A percentile compares a stretch with the other conserved stretches of the same genome.
Evolutionary conservation across 129 eudicot species (phyloP).

Genomic region (Logfia minima): DNA sequence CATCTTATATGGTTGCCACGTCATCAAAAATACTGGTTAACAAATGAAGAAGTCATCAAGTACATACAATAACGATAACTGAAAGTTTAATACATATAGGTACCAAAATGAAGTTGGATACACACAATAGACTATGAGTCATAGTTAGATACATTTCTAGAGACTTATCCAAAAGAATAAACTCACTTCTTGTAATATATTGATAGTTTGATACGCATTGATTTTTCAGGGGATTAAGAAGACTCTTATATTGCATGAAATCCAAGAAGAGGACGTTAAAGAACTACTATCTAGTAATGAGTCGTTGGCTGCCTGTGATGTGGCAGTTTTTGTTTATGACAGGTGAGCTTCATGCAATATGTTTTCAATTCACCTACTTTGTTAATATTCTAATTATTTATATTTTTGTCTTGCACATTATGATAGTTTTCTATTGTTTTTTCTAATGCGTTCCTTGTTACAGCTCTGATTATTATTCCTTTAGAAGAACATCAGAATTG

Average conservation of each 20-base stretch:
- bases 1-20: too few species aligned
- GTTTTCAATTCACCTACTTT: constrained; percentile 1
- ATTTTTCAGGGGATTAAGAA: constrained; percentile 73
- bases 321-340: constrained; percentile 85
- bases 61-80: too few species aligned
- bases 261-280: constrained; percentile 79
- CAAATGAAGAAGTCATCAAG: too few species aligned
- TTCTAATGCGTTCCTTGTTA: constrained; percentile 8
- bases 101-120: too few species aligned
- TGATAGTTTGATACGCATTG: background rate
- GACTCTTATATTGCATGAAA: constrained; percentile 81
- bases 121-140: too few species aligned
- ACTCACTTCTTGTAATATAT: background rate
- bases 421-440: constrained; percentile 1
- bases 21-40: too few species aligned
- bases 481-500: constrained; percentile 67
- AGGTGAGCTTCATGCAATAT: constrained; percentile 47
- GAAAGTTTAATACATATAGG: too few species aligned
- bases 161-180: background rate
- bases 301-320: constrained; percentile 77
- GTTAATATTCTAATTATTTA: constrained; percentile 1
- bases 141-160: too few species aligned
- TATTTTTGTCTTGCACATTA: background rate
- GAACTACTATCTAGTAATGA: constrained; percentile 57
- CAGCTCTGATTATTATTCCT: constrained; percentile 81